Base-by-base conservation (phyloP, 2,329 filamentous ascomycete genomes). In the Dactylonectria estremocensis region DNA sequence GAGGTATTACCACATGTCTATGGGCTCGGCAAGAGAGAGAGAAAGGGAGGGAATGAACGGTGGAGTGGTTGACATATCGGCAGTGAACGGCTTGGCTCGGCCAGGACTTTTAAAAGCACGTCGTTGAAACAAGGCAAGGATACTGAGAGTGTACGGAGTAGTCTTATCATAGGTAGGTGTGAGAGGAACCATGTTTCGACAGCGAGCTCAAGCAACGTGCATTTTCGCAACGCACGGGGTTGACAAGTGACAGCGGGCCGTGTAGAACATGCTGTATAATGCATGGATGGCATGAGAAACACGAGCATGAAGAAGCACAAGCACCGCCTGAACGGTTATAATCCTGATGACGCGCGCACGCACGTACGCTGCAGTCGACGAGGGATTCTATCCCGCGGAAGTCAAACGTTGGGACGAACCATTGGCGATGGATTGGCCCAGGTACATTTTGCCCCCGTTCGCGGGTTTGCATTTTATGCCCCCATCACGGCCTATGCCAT, bases 391-490 rank as follows among this genome's bases (percentile, higher is more conserved):
- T 49, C 43, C 50, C 18, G 24, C 24, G 8, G 33, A n/a, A 37
- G 52, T 55, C 9, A 8, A 13, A 46, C 56, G 56, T 52, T 63
- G 61, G 43, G 61, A 50, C 46, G 53, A 64, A 52, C 53, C 52
- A 14, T 52, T 33, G 35, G 58, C 40, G 49, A 54, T 61, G 37
- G 50, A 46, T 46, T 54, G 49, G 54, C 48, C 43, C 7, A 28
- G 7, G 24, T 28, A 4, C 24, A 7, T 28, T 5, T 7, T 28
- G 24, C 4, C 22, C 56, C 28, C 49, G 43, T n/a, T 61, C 33
- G 48, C 35, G n/a, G 48, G 53, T 61, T 52, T 53, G 31, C 48
- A 53, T 53, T 61, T 52, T 16, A 61, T 49, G 22, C 58, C 37
- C 37, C 11, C 11, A 40, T 40, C 37, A 11, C 37, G 37, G 37